These are phyloP conservation scores for Tolypocladium endophyticum DNA, from an alignment of 2,329 filamentous ascomycete species.

Conservation along the genomic window DNA sequence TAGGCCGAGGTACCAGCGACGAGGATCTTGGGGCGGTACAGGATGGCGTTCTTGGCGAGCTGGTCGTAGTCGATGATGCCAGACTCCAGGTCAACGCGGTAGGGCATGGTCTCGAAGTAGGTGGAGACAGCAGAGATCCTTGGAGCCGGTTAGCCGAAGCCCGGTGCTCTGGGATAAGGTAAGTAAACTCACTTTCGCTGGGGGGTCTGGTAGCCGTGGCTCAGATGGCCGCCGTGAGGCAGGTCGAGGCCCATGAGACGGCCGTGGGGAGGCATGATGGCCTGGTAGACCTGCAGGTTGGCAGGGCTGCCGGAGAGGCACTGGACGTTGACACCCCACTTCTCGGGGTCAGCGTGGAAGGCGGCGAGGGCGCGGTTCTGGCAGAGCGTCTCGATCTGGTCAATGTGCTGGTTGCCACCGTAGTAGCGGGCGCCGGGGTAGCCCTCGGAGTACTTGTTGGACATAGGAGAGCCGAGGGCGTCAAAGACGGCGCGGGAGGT, in stretches of 20 bases:
- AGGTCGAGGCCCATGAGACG: conserved; percentile 95
- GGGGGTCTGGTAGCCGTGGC: conserved; percentile 95
- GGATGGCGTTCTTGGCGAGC: conserved; percentile 77
- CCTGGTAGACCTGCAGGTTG: conserved; percentile 97
- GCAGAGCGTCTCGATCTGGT: conserved; percentile 90
- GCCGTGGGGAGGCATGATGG: conserved; percentile 90
- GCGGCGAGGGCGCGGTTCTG: conserved; percentile 86
- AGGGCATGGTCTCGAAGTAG: conserved; percentile 98
- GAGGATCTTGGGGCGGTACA: conserved; percentile 93
- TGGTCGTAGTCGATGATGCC: conserved; percentile 96
- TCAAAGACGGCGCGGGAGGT: conserved; percentile 97
- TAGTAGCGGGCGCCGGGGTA: conserved; percentile 98
- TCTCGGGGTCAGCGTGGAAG: conserved; percentile 74
- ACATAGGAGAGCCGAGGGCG: conserved; percentile 87
- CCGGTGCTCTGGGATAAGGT: background rate
- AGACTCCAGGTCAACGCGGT: conserved; percentile 79
- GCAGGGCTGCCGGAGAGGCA: conserved; percentile 85
- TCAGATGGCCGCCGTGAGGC: conserved; percentile 88
- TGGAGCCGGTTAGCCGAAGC: background rate
- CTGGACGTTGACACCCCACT: conserved; percentile 99
- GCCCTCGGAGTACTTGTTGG: conserved; percentile 99
- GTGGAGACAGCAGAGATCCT: conserved; percentile 94
- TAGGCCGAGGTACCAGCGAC: conserved; percentile 96
- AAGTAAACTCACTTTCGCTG: conserved; percentile 71
- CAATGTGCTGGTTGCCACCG: conserved; percentile 97